phyloP scores from a whole-genome alignment of 495 filamentous ascomycete genomes.

The Podospora fimiseda region DNA sequence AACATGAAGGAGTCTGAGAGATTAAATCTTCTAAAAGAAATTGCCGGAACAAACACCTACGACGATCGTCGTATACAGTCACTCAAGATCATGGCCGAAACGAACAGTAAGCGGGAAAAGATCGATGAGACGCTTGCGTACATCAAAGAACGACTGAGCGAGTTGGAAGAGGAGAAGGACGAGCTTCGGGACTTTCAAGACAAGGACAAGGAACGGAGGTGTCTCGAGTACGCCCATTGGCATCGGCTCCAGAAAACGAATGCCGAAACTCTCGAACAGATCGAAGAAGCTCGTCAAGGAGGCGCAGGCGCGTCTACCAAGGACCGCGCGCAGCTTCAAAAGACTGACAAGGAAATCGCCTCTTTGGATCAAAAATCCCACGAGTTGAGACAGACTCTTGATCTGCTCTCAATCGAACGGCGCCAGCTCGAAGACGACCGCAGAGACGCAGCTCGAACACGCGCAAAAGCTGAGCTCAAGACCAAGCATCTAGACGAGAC shows the following conservation, averaged over 20 bases:
- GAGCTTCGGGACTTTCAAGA: slow-evolving; percentile 89
- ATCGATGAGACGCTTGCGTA: slow-evolving; percentile 88
- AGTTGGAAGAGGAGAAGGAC: slow-evolving; percentile 95
- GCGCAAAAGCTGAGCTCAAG: slow-evolving; percentile 79
- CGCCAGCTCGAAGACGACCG: slow-evolving; percentile 84
- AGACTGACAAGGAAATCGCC: slow-evolving; percentile 74
- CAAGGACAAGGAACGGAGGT: slow-evolving; percentile 87
- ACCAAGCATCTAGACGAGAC: slow-evolving; percentile 74
- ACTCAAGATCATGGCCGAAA: slow-evolving; percentile 94
- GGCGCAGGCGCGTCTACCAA: slow-evolving; percentile 79
- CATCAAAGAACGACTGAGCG: slow-evolving; percentile 80
- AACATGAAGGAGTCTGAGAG: slow-evolving; percentile 97
- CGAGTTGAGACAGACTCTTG: slow-evolving; percentile 71
- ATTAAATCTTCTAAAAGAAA: slow-evolving; percentile 86
- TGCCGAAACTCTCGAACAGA: slow-evolving; percentile 64
- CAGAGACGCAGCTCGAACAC: slow-evolving; percentile 64
- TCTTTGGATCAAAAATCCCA: slow-evolving; percentile 71
- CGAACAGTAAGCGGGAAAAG: slow-evolving; percentile 86
- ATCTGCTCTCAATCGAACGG: slow-evolving; percentile 82
- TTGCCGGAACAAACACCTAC: slow-evolving; percentile 95
- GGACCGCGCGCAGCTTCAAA: slow-evolving; percentile 66
- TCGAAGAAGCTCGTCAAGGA: slow-evolving; percentile 74
- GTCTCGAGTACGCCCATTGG: slow-evolving; percentile 91
- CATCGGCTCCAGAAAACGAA: slow-evolving; percentile 80
- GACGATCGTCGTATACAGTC: slow-evolving; percentile 85